Conservation (phyloP, 345 rosid genomes). For the Clarkia xantiana region DNA sequence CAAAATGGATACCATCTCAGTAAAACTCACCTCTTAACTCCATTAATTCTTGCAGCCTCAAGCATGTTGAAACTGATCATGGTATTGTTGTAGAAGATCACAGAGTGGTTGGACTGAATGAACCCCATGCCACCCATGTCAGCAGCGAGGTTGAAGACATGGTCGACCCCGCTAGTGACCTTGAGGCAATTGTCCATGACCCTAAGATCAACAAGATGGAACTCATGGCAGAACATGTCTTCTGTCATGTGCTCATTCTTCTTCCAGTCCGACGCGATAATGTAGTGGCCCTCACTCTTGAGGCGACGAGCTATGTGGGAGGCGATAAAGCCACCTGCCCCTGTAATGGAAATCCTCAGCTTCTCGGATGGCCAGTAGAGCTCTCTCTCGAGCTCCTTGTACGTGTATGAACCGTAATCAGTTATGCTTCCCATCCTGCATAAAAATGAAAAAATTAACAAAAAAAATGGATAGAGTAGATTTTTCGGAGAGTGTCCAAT, state of each 20-base stretch:
- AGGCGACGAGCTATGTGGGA: slow-evolving; percentile 98
- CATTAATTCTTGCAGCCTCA: slow-evolving; percentile 85
- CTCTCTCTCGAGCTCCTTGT: slow-evolving; percentile 69
- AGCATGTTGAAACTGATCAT: slow-evolving; percentile 99
- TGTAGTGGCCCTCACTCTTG: slow-evolving; percentile 91
- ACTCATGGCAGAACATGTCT: slow-evolving; percentile 94
- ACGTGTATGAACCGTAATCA: slow-evolving; percentile 72
- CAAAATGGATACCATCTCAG: no score
- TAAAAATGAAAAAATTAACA: not conserved
- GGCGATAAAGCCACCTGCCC: slow-evolving; percentile 98
- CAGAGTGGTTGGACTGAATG: slow-evolving; percentile 95
- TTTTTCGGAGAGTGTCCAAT: no score
- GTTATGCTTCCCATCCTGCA: slow-evolving; percentile 61
- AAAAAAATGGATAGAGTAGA: not conserved
- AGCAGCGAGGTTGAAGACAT: slow-evolving; percentile 95
- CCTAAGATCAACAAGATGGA: slow-evolving; percentile 90
- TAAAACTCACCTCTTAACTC: slow-evolving; percentile 52
- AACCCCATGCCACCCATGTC: slow-evolving; percentile 99
- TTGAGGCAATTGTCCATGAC: slow-evolving; percentile 94
- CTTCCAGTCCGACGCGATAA: slow-evolving; percentile 99
- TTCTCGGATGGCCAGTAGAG: slow-evolving; percentile 90
- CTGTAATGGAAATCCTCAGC: slow-evolving; percentile 76
- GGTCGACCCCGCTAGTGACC: slow-evolving; percentile 63
- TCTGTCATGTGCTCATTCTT: slow-evolving; percentile 98
- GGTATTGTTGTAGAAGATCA: slow-evolving; percentile 95